Evolutionary conservation across 2,329 filamentous ascomycete species (phyloP), one percentile per base, ranked within the genome.

Genomic region (Trichoderma harzianum): DNA sequence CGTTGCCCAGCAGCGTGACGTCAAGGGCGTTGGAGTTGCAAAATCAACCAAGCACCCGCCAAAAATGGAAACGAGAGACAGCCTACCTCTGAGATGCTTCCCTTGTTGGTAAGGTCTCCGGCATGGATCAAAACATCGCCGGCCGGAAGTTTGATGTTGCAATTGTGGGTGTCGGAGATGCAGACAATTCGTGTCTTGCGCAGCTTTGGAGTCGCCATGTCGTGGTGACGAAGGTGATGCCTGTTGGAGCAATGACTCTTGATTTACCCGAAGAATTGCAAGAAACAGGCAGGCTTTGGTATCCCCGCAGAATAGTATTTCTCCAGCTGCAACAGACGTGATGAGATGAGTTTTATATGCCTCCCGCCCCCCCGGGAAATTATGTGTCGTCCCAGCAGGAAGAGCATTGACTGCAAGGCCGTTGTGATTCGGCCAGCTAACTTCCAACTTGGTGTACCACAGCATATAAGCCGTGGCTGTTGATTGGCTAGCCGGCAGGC

Each of bases 71-170:
- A 34, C 28, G 28, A 53, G 24, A 14, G 43, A 55, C 47, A 18
- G 53, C 73, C 65, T 43, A 86, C 85, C 81, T 90, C 88, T 7
- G 82, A 83, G 74, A 83, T 83, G 74, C 83, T 90, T 18, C 92
- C 92, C 77, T 92, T 89, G 78, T 93, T 94, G 4, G 92, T 93
- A 75, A 95, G 80, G 78, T 95, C 92, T 7, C 92, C 92, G 1
- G 92, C 92, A 77, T 94, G 92, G 64, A 94, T 90, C 39, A 95
- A 84, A 10, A 95, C 88, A 78, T 95, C 91, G 53, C 92, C 92
- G 26, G 85, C 86, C 0, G 92, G 92, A 1, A 94, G 85, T 76
- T 88, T 90, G 75, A 88, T 84, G 3, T 85, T 85, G 75, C 84
- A 86, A 78, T 93, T 93, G 80, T 94, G 92, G 2, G 92, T 94